Conservation (phyloP, 2,329 filamentous ascomycete species). For the Hymenoscyphus scutula region DNA sequence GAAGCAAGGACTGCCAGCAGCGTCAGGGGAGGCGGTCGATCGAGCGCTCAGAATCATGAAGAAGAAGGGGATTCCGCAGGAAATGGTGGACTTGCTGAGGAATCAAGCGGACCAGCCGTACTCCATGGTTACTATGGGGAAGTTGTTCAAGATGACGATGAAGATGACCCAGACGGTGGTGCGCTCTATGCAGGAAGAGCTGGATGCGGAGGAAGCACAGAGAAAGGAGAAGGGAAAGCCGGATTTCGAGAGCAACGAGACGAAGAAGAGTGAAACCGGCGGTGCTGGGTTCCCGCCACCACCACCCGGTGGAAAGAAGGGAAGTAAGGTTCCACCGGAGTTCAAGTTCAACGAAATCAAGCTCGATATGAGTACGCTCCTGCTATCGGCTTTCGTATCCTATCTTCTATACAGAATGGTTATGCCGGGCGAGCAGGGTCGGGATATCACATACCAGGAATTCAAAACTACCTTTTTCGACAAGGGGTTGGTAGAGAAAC, state of each 20-base stretch:
- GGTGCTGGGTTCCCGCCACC: slow-evolving; percentile 22
- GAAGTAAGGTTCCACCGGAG: slow-evolving; percentile 28
- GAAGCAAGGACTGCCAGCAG: slow-evolving; percentile 57
- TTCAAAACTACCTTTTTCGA: slow-evolving; percentile 90
- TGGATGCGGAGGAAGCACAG: background rate
- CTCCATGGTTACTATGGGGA: slow-evolving; percentile 31
- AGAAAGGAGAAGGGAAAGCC: slow-evolving; percentile 19
- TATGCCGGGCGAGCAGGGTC: slow-evolving; percentile 61
- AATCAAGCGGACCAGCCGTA: slow-evolving; percentile 28
- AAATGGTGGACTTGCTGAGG: slow-evolving; percentile 42
- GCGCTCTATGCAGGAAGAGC: slow-evolving; percentile 28
- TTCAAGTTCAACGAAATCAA: slow-evolving; percentile 31
- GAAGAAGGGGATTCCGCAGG: slow-evolving; percentile 66
- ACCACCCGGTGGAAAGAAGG: slow-evolving; percentile 37
- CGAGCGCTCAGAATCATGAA: slow-evolving; percentile 62
- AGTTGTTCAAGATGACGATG: slow-evolving; percentile 37
- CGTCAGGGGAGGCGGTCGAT: slow-evolving; percentile 59
- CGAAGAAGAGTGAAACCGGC: slow-evolving; percentile 19
- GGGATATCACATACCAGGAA: slow-evolving; percentile 98
- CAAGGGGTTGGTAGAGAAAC: slow-evolving; percentile 91
- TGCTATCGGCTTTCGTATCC: slow-evolving; percentile 55
- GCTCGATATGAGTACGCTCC: slow-evolving; percentile 32
- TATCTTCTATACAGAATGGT: slow-evolving; percentile 64
- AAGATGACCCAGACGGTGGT: slow-evolving; percentile 28
- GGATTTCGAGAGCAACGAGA: slow-evolving; percentile 27